Percentiles rank a stretch among this genome's conserved stretches.
phyloP scores from a whole-genome alignment of 2,329 filamentous ascomycete species.

The Hirsutella thompsonii region DNA sequence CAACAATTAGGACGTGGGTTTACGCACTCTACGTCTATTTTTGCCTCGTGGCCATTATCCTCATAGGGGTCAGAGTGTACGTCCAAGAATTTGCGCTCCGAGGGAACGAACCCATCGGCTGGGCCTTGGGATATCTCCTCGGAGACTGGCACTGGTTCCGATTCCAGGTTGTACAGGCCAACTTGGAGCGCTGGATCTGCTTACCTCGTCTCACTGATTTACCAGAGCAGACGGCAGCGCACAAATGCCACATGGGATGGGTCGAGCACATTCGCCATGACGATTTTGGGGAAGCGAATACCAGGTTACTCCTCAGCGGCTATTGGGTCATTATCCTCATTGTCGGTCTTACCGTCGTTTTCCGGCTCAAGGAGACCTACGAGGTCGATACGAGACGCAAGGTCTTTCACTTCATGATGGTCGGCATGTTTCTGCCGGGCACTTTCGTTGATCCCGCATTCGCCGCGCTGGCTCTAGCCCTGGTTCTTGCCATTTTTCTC shows the following conservation, averaged over 20 bases:
- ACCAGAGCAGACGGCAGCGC: slow-evolving; percentile 12
- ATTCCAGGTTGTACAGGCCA: slow-evolving; percentile 53
- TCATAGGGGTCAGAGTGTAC: slow-evolving; percentile 59
- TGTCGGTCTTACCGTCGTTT: slow-evolving; percentile 60
- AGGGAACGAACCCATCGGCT: slow-evolving; percentile 73
- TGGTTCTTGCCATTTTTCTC: slow-evolving; percentile 75
- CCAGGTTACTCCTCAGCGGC: slow-evolving; percentile 59
- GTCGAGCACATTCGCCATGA: slow-evolving; percentile 51
- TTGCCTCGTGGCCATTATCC: slow-evolving; percentile 50
- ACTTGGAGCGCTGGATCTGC: slow-evolving; percentile 63
- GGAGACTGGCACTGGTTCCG: slow-evolving; percentile 64
- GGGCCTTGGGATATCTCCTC: slow-evolving; percentile 82
- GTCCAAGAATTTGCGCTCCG: slow-evolving; percentile 54
- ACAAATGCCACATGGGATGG: slow-evolving; percentile 39
- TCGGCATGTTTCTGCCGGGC: slow-evolving; percentile 82
- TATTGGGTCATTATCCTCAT: slow-evolving; percentile 64
- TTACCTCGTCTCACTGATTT: slow-evolving; percentile 39
- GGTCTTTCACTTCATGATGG: slow-evolving; percentile 98
- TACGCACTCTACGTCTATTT: slow-evolving; percentile 73
- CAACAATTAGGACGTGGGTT: slow-evolving; percentile 62
- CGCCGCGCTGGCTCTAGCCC: slow-evolving; percentile 62
- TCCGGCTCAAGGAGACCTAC: slow-evolving; percentile 60
- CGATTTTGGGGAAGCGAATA: slow-evolving; percentile 63
- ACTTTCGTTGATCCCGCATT: slow-evolving; percentile 81
- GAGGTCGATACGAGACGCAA: slow-evolving; percentile 95